Evolutionary conservation across 2,329 filamentous ascomycete species (phyloP).

Genomic region (Thermomyces lanuginosus): DNA sequence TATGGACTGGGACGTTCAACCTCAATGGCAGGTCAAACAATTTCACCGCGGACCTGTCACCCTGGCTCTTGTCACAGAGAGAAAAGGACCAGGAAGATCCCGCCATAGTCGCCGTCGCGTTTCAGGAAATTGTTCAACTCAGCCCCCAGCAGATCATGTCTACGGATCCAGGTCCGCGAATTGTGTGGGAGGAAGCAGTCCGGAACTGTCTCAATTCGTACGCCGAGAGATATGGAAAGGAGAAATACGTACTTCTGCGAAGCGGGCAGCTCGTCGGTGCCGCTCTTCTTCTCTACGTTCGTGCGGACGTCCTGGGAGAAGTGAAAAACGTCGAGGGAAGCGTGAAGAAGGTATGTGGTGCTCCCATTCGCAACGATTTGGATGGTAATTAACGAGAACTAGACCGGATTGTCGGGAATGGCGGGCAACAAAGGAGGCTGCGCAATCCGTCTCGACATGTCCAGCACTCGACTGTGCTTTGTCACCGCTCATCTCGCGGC

Average conservation of each 20-base stretch:
- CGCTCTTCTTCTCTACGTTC: slow-evolving; percentile 81
- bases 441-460: slow-evolving; percentile 87
- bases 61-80: slow-evolving; percentile 60
- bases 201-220: slow-evolving; percentile 58
- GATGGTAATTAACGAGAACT: slow-evolving; percentile 15
- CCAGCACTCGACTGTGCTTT: slow-evolving; percentile 82
- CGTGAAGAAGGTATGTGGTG: slow-evolving; percentile 55
- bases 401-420: slow-evolving; percentile 82
- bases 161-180: slow-evolving; percentile 72
- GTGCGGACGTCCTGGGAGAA: slow-evolving; percentile 53
- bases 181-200: slow-evolving; percentile 74
- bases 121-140: slow-evolving; percentile 96
- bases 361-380: not conserved
- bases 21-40: slow-evolving; percentile 76
- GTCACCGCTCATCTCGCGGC: slow-evolving; percentile 93
- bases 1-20: slow-evolving; percentile 86
- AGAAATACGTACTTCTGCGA: slow-evolving; percentile 75
- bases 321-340: slow-evolving; percentile 97
- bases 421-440: slow-evolving; percentile 97
- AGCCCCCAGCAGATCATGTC: slow-evolving; percentile 99
- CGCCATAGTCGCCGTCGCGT: slow-evolving; percentile 76
- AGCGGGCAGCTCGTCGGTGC: slow-evolving; percentile 91
- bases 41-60: slow-evolving; percentile 59
- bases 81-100: slow-evolving; percentile 46
- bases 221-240: slow-evolving; percentile 46